Base-by-base conservation (phyloP, 441 rosid genomes). In the Pelargonium cotyledonis region DNA sequence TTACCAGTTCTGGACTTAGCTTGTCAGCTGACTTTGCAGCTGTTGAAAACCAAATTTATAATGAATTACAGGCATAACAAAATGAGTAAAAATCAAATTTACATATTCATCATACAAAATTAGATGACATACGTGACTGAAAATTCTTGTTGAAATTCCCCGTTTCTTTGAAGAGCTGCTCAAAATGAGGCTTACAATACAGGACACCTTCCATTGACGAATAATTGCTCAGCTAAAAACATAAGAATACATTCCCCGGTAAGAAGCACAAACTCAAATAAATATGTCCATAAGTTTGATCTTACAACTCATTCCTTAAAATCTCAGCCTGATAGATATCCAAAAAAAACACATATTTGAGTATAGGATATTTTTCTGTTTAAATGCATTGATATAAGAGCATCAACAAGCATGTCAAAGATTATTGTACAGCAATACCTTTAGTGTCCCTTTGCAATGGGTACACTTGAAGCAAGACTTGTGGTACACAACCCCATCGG, bases 161-260 rank as follows among this genome's bases (percentile, higher is more conserved):
- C 15, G 89, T 70, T 82, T 91, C 98, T 85, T 88, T 94, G 83
- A 94, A 94, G 65, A 91, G 89, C 80, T 91, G 98, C 82, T 89
- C 98, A 77, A 90, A 95, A 71, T 90, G 99, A 75, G 99, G 98
- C 84, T 85, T 90, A 72, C 99, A 95, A 74, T 92, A 95, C 53
- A 95, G 75, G 63, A 95, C 93, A 76, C 98, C 96, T 80, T 95
- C 98, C 98, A 95, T 95, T 0, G 99, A 95, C 69, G 96, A 90
- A 80, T 90, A 95, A 53, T 86, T 95, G 73, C 98, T 85, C 77
- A 92, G 85, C 95, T 91, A 89, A 12, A 11, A 47, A 47, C 16
- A 47, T 47, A 47, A 4, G 19, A 53, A 53, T 60, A 15, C 44
- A 55, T 51, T 26, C 21, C 68, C 72, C 44, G 43, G 55, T 68